A percentile compares a stretch with the other conserved stretches of the same genome.
phyloP scores from a whole-genome alignment of 2,329 filamentous ascomycete species.

The Talaromyces sp. region DNA sequence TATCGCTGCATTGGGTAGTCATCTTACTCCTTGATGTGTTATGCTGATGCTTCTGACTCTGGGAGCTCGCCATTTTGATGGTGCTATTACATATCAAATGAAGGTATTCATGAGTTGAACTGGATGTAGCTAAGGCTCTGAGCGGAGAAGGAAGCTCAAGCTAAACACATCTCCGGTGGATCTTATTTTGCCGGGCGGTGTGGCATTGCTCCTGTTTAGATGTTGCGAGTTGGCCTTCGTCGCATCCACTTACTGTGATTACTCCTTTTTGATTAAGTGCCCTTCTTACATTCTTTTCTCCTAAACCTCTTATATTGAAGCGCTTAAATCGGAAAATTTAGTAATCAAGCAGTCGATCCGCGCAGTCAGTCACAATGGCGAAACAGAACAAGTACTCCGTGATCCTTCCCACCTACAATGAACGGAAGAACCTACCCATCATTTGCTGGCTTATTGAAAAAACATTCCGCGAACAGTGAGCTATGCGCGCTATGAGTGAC shows the following conservation, averaged over 20 bases:
- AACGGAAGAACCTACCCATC: conserved; percentile 94
- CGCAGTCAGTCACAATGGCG: conserved; percentile 30
- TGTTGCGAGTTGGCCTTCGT: conserved; percentile 28
- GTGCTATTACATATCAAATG: not conserved
- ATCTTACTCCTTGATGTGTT: conserved; percentile 37
- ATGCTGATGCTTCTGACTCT: conserved; percentile 30
- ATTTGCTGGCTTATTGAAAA: conserved; percentile 90
- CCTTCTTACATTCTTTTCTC: not conserved
- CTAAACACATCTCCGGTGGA: conserved; percentile 1
- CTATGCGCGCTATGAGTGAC: conserved; percentile 9
- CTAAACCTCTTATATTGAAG: not conserved
- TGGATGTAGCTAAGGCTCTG: not conserved
- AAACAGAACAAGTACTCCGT: conserved; percentile 84
- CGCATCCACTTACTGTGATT: conserved; percentile 22
- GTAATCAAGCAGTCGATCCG: not conserved
- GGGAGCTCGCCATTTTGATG: conserved; percentile 23
- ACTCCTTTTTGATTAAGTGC: not conserved
- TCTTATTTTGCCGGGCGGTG: conserved; percentile 30
- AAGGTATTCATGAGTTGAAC: not conserved
- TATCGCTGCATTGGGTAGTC: not conserved
- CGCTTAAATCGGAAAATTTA: not conserved
- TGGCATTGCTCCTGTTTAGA: conserved; percentile 21
- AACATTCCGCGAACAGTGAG: conserved; percentile 84
- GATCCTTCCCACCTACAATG: conserved; percentile 97
- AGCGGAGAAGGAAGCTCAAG: not conserved